Evolutionary conservation across 2,329 filamentous ascomycete species (phyloP), one percentile per base, ranked within the genome.

Genomic region (Curvularia sp.): DNA sequence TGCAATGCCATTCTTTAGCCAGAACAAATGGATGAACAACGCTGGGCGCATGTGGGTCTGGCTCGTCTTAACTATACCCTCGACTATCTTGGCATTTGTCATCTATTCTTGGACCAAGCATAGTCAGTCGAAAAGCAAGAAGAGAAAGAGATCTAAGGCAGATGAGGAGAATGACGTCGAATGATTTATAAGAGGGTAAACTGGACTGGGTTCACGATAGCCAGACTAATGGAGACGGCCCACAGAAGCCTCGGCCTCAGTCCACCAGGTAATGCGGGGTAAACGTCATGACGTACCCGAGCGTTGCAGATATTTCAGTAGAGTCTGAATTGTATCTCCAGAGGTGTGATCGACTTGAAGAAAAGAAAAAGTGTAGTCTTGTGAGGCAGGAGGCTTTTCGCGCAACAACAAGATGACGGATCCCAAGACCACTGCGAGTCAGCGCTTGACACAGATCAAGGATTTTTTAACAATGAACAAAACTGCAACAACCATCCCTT

Each of bases 401-500:
- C 5, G 49, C 27, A 12, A 42, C 13, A 28, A 21, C 6, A n/a
- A 18, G 2, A 78, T 78, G 76, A 53, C 75, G 5, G 71, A 77
- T 3, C 64, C 66, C 27, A 77, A 76, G 50, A 74, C 55, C 41
- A 68, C 69, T 13, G 66, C 75, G 8, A 69, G 60, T 42, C 70
- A 70, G 53, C 75, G 79, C 49, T 66, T 82, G 53, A 77, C 72
- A 25, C 78, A 82, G 57, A 76, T 81, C 61, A 80, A 76, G 50
- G 79, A 81, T 62, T 77, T 81, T 52, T 60, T 82, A 23, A 80
- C 78, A 0, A 74, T 78, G 70, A 78, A 78, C 59, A 81, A 81
- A 63, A 79, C 79, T 1, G 79, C 80, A 1, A 80, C 77, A 0
- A 78, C 76, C 2, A 75, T 85, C 21, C 83, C 83, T 3, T 86